phyloP scores from a whole-genome alignment of 352 stramenopile species.

The Pythium monospermum region DNA sequence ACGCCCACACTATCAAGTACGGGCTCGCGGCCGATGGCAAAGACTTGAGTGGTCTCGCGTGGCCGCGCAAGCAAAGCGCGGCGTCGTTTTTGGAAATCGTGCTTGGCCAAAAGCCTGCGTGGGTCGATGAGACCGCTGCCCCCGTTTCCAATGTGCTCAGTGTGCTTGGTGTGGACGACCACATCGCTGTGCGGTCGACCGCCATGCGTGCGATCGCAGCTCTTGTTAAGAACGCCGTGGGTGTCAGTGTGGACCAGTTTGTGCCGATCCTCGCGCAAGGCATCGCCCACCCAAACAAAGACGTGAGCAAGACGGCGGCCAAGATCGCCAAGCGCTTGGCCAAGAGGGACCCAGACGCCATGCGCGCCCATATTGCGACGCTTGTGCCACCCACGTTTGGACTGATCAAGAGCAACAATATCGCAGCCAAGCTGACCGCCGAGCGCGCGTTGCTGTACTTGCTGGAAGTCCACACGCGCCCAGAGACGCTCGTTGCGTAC shows the following conservation, averaged over 20 bases:
- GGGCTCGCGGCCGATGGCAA: slow-evolving; percentile 34
- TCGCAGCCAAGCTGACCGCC: slow-evolving; percentile 82
- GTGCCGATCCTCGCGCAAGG: slow-evolving; percentile 55
- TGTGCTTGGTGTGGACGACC: slow-evolving; percentile 53
- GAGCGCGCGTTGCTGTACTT: slow-evolving; percentile 85
- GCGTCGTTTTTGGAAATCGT: slow-evolving; percentile 51
- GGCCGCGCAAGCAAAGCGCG: slow-evolving; percentile 60
- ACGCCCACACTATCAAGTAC: slow-evolving; percentile 39
- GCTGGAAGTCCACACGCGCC: slow-evolving; percentile 78
- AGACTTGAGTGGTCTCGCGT: slow-evolving; percentile 35
- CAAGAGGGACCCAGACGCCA: slow-evolving; percentile 57
- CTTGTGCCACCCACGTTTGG: slow-evolving; percentile 79
- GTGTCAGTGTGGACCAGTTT: slow-evolving; percentile 33
- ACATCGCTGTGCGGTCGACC: slow-evolving; percentile 50
- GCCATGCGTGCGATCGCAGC: slow-evolving; percentile 49
- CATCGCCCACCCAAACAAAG: slow-evolving; percentile 75
- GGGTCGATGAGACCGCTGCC: slow-evolving; percentile 21
- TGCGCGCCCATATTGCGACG: slow-evolving; percentile 41
- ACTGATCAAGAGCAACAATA: slow-evolving; percentile 87
- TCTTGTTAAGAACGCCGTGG: slow-evolving; percentile 45
- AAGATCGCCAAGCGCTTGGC: slow-evolving; percentile 69
- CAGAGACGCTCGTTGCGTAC: slow-evolving; percentile 76
- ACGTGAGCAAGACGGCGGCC: slow-evolving; percentile 65
- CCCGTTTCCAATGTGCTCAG: slow-evolving; percentile 24
- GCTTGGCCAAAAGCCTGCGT: slow-evolving; percentile 39